Percentiles rank a stretch among this genome's conserved stretches.
Evolutionary conservation across 192 early-diverging fungal genomes (phyloP).

Genomic region (Funneliformis geosporum): DNA sequence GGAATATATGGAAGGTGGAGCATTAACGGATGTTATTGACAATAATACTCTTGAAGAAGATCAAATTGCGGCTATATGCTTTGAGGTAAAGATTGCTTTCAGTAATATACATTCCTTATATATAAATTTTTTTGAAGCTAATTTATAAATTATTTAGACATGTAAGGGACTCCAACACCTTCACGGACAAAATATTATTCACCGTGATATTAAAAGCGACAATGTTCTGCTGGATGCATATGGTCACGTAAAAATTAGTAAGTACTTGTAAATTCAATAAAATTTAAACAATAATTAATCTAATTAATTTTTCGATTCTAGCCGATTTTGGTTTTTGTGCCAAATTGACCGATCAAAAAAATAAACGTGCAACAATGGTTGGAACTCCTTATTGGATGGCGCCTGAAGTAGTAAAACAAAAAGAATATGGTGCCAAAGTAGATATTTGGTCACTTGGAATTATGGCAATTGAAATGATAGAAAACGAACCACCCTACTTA

Average conservation of each 20-base stretch:
- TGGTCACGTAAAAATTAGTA: slow-evolving; percentile 83
- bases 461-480: slow-evolving; percentile 93
- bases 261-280: slow-evolving; percentile 38
- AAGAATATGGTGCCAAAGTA: slow-evolving; percentile 82
- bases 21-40: slow-evolving; percentile 95
- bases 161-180: slow-evolving; percentile 77
- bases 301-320: slow-evolving; percentile 26
- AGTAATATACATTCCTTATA: neutral
- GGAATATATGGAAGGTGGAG: slow-evolving; percentile 99
- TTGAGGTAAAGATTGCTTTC: slow-evolving; percentile 63
- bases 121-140: neutral
- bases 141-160: slow-evolving; percentile 48
- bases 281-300: slow-evolving; percentile 56
- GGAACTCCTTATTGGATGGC: slow-evolving; percentile 99
- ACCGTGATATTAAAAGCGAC: slow-evolving; percentile 91
- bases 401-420: slow-evolving; percentile 90
- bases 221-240: slow-evolving; percentile 85
- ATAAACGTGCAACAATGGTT: slow-evolving; percentile 83
- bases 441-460: slow-evolving; percentile 96
- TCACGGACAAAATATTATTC: slow-evolving; percentile 81
- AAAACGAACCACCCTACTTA: slow-evolving; percentile 93
- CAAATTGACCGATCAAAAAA: slow-evolving; percentile 77
- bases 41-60: slow-evolving; percentile 90
- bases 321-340: slow-evolving; percentile 98
- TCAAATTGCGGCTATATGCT: slow-evolving; percentile 92